Evolutionary conservation across 768 basidiomycete genomes (phyloP), one percentile per base, ranked within the genome.

Genomic region (Tulasnella sp.): DNA sequence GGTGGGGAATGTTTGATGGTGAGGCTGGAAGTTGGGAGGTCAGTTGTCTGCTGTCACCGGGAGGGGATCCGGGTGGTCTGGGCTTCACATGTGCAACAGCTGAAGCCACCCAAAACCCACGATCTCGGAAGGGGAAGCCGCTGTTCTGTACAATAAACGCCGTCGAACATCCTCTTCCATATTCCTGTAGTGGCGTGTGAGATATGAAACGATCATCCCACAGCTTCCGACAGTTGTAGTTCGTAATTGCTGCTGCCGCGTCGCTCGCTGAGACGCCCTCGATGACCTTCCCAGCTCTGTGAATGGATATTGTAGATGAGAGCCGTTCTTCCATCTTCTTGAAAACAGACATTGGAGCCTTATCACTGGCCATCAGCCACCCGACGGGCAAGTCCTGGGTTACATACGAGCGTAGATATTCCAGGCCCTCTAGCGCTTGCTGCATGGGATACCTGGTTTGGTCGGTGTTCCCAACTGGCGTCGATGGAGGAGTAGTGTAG

Each of bases 261-360:
- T 99, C 94, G 67, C 96, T 93, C 0, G 92, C 92, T 1, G 91
- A 87, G 10, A 93, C 80, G 2, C 92, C 92, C 68, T 97, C 88
- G 51, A 98, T 84, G 61, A 97, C 90, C 71, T 89, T 88, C 67
- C 85, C 83, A 0, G 88, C 92, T 64, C 83, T 85, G 69, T 91
- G 85, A 2, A 98, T 81, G 0, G 91, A 90, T 30, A 92, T 81
- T 53, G 80, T 74, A 1, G 85, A 76, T 4, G 91, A 94, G 4
- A 94, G 78, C 55, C 85, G 82, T 0, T 86, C 77, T 5, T 81
- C 78, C n/a, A 83, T 69, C 66, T 85, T 86, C 66, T 84, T 82
- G 62, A 87, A 81, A 15, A 94, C 77, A 2, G 83, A 74, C 31
- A 92, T 70, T 4, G 83, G 87, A 29, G 69, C 70, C 63, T 87